Conservation (phyloP, 108 stramenopile genomes). For the Skeletonema potamos region DNA sequence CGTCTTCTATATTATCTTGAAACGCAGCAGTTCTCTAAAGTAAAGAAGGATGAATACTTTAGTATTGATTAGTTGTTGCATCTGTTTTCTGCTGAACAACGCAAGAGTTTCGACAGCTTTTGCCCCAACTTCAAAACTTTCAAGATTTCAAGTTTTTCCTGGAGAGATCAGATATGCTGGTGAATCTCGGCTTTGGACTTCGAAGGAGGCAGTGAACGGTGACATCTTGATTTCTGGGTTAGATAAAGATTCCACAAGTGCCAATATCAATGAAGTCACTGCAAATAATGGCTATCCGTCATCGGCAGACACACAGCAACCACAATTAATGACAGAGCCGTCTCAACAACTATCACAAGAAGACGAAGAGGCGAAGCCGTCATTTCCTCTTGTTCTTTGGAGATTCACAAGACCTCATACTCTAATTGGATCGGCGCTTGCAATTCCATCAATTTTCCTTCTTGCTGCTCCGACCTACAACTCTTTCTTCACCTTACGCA, state of each 20-base stretch:
- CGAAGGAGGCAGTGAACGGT: not conserved
- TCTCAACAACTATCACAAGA: not conserved
- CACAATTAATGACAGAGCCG: conserved; percentile 1
- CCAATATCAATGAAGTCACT: not conserved
- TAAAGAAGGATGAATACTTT: not conserved
- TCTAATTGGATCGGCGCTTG: conserved; percentile 91
- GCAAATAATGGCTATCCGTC: not conserved
- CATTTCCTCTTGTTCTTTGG: conserved; percentile 82
- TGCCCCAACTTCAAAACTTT: not conserved
- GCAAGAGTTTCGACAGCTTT: not conserved
- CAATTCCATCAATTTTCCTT: conserved; percentile 89
- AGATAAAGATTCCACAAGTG: not conserved
- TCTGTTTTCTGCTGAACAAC: not conserved
- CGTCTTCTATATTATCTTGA: not conserved
- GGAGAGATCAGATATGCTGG: not conserved
- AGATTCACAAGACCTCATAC: conserved; percentile 96
- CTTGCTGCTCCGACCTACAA: conserved; percentile 78
- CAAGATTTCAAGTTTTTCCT: not conserved
- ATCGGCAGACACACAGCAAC: not conserved
- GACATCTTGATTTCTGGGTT: not conserved
- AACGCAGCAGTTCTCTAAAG: not conserved
- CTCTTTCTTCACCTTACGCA: conserved; percentile 48
- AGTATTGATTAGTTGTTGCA: not conserved
- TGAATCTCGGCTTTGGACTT: conserved; percentile 1
- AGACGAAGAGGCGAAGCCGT: conserved; percentile 2